Evolutionary conservation across 2,329 filamentous ascomycete genomes (phyloP).

Genomic region (Trichoderma endophyticum): DNA sequence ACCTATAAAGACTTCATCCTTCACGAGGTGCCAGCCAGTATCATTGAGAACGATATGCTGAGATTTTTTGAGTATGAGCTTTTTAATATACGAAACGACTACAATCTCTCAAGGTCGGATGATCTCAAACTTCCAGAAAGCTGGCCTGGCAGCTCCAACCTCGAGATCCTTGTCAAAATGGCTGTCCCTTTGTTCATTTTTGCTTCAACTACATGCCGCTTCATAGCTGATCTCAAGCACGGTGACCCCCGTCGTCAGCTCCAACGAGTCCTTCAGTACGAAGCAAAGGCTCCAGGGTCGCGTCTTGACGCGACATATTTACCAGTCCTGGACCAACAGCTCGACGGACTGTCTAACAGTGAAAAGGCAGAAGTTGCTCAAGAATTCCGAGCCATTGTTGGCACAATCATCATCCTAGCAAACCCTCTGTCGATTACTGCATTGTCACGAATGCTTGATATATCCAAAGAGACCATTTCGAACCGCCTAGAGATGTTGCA

Average conservation of each 20-base stretch:
- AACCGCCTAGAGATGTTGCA: neutral
- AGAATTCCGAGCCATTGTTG: neutral
- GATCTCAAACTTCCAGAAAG: neutral
- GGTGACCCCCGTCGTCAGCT: neutral
- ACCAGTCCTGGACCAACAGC: neutral
- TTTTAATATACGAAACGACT: neutral
- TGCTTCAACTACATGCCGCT: neutral
- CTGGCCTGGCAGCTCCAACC: neutral
- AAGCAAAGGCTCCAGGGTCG: neutral
- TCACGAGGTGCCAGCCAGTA: neutral
- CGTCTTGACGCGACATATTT: neutral
- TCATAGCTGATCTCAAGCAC: neutral
- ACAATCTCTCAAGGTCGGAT: neutral
- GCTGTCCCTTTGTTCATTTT: neutral
- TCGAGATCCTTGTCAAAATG: neutral
- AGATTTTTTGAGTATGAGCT: neutral
- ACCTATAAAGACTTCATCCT: neutral
- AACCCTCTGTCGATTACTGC: neutral
- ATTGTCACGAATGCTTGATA: neutral
- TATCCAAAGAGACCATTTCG: neutral
- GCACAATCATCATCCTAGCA: neutral
- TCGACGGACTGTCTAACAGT: neutral
- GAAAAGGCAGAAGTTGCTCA: neutral
- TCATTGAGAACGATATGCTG: neutral
- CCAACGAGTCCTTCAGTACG: neutral